phyloP scores from a whole-genome alignment of 2,329 filamentous ascomycete genomes.

The Colletotrichum gloeosporioides region DNA sequence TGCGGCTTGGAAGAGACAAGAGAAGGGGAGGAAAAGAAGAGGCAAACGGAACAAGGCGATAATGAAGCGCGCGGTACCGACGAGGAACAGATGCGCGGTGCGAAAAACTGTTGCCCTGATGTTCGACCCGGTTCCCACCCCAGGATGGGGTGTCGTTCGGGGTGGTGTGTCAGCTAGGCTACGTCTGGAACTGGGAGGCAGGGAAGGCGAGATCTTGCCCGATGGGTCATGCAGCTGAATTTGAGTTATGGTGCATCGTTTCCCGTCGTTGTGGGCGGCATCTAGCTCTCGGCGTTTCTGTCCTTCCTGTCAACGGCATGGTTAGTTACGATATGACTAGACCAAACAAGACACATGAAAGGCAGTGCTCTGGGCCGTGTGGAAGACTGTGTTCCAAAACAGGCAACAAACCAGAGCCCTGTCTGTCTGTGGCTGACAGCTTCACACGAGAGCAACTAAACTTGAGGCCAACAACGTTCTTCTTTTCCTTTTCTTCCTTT shows the following conservation, averaged over 20 bases:
- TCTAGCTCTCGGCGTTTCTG: neutral
- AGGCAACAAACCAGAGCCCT: neutral
- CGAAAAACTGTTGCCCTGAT: conserved; percentile 3
- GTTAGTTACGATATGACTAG: neutral
- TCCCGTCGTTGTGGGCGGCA: neutral
- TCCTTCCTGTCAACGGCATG: neutral
- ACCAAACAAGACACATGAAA: neutral
- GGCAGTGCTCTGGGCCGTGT: neutral
- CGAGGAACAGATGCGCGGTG: neutral
- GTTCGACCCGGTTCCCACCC: conserved; percentile 12
- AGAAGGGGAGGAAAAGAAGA: neutral
- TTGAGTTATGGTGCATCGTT: conserved; percentile 17
- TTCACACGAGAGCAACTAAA: neutral
- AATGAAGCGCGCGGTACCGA: neutral
- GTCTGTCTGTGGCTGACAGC: neutral
- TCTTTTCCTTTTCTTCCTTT: neutral
- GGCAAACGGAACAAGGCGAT: neutral
- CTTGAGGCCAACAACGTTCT: neutral
- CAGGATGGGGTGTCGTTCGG: neutral
- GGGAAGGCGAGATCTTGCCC: neutral
- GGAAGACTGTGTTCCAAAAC: neutral
- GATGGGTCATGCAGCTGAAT: conserved; percentile 17
- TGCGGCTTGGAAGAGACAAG: neutral
- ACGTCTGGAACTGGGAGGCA: neutral
- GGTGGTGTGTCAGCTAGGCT: conserved; percentile 13